Percentiles rank a stretch among this genome's conserved stretches.
Conservation (phyloP, 2,329 filamentous ascomycete genomes). For the Cladorrhinum sp. region DNA sequence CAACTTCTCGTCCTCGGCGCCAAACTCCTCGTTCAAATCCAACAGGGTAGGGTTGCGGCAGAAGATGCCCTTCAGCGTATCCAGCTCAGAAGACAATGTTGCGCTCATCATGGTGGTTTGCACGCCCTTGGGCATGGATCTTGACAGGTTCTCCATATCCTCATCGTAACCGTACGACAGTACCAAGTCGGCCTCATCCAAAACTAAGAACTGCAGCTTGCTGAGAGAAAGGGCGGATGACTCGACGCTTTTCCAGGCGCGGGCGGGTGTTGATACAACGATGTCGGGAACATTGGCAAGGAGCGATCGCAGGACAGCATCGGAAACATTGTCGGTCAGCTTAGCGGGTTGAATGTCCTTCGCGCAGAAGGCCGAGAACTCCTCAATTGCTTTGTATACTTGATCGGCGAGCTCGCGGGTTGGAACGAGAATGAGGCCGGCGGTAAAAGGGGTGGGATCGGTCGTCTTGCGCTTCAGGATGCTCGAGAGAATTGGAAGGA, state of each 20-base stretch:
- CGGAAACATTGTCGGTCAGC: constrained; percentile 84
- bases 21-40: constrained; percentile 72
- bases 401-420: constrained; percentile 93
- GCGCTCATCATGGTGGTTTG: constrained; percentile 94
- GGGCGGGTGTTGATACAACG: constrained; percentile 85
- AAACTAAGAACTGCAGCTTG: constrained; percentile 71
- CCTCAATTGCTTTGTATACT: constrained; percentile 73
- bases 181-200: constrained; percentile 93
- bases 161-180: constrained; percentile 92
- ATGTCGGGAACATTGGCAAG: constrained; percentile 85
- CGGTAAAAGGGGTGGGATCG: constrained; percentile 53
- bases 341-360: constrained; percentile 82
- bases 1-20: constrained; percentile 71
- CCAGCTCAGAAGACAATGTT: constrained; percentile 83
- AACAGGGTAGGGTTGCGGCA: constrained; percentile 76
- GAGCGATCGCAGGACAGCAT: constrained; percentile 81
- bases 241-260: constrained; percentile 75
- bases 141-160: constrained; percentile 76
- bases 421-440: constrained; percentile 86
- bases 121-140: constrained; percentile 75
- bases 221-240: constrained; percentile 67
- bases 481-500: constrained; percentile 81
- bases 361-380: constrained; percentile 77
- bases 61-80: constrained; percentile 80
- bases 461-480: constrained; percentile 73